Evolutionary conservation across 495 filamentous ascomycete species (phyloP), one percentile per base, ranked within the genome.

Genomic region (Tricharina praecox): DNA sequence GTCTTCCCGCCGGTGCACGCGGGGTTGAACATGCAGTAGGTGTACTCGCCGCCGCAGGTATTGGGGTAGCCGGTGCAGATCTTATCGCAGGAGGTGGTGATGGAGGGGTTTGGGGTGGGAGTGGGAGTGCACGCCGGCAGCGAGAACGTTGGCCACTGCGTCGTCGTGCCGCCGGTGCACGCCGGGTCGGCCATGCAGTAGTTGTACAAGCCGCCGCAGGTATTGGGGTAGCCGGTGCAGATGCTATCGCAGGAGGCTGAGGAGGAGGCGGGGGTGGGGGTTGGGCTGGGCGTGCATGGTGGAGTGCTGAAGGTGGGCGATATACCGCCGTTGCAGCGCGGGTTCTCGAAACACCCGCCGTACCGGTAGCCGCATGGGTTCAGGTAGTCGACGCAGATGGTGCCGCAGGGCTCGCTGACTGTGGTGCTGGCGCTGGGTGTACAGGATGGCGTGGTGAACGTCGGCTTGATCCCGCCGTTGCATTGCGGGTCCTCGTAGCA

Each of bases 271-370:
- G n/a, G n/a, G n/a, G n/a, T n/a, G 13, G 13, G 7, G 28, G 28
- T 32, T 5, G 42, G 33, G 2, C 28, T 21, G 3, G 41, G 18
- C 11, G 25, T 32, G 28, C 28, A 32, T 13, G 28, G 28, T 13
- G 28, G 28, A 5, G 28, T 13, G 7, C 7, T 32, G 13, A 32
- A 32, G 5, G 28, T 32, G 7, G 28, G 28, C 28, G 28, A 5
- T 13, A 32, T 13, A 13, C 28, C 28, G 28, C 53, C 53, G 2
- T 45, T 50, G 18, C 50, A 55, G 4, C 26, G 4, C 3, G 53
- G 50, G 16, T 54, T 47, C 8, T 47, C 47, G 33, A 48, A 56
- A 32, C 54, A 56, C 18, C 53, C 54, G 28, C 54, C 54, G 35
- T 56, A 56, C 16, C 42, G 30, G 20, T 35, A 32, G 4, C 53